A percentile compares a stretch with the other conserved stretches of the same genome.
phyloP scores from a whole-genome alignment of 768 basidiomycete species.

The Trametes elegans region DNA sequence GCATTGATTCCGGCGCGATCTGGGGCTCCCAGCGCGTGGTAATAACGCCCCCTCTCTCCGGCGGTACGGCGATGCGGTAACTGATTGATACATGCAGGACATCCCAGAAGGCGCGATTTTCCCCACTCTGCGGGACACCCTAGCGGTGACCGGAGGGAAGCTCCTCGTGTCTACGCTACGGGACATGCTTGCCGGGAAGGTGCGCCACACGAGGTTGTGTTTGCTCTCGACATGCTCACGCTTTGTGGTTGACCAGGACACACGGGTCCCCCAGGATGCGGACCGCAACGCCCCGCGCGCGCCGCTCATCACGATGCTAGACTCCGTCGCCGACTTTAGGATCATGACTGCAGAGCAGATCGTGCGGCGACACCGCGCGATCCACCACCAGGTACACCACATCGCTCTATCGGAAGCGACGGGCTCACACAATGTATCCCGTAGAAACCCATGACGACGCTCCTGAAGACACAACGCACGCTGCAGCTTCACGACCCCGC shows the following conservation, averaged over 20 bases:
- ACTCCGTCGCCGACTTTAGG: constrained; percentile 55
- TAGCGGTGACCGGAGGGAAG: constrained; percentile 65
- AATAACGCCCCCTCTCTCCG: constrained; percentile 25
- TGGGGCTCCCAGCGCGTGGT: constrained; percentile 60
- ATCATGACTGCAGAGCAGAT: constrained; percentile 57
- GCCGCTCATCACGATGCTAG: constrained; percentile 51
- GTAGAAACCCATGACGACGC: constrained; percentile 30
- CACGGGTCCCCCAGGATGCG: constrained; percentile 44
- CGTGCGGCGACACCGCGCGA: constrained; percentile 54
- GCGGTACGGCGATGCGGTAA: too few relatives aligned
- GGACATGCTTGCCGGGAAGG: constrained; percentile 50
- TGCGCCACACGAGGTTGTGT: not conserved
- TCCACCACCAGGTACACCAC: constrained; percentile 61
- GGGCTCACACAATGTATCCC: not conserved
- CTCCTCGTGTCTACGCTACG: constrained; percentile 71
- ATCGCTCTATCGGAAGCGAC: not conserved
- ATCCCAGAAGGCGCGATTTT: constrained; percentile 55
- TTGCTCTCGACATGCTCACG: not conserved
- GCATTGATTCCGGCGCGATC: constrained; percentile 78
- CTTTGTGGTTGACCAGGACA: constrained; percentile 32
- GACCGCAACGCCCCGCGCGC: constrained; percentile 46
- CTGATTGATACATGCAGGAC: constrained; percentile 41
- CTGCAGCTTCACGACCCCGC: constrained; percentile 30
- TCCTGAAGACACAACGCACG: constrained; percentile 24
- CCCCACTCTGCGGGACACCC: constrained; percentile 47